Percentiles rank a stretch among this genome's conserved stretches.
These are phyloP conservation scores for Blastobotrys chiropterorum DNA, from an alignment of 805 yeast species.

Conservation along the genomic window DNA sequence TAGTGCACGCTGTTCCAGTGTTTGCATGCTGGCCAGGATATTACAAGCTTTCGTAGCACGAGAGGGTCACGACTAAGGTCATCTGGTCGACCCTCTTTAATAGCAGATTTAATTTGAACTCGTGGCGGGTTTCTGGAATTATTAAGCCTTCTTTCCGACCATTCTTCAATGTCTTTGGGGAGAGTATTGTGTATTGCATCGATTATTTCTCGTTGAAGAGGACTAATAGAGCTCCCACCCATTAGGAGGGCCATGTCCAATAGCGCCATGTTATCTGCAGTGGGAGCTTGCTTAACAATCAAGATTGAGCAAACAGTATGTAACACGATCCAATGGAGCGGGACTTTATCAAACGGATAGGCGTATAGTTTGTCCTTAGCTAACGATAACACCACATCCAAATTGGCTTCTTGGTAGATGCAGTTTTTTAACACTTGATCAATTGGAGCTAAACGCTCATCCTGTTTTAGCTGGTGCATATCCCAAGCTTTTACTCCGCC, in stretches of 20 bases:
- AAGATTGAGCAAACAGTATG: background rate
- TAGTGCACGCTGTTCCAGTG: constrained; percentile 21
- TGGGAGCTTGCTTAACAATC: background rate
- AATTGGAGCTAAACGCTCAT: background rate
- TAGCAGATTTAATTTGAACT: background rate
- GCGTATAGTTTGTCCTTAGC: background rate
- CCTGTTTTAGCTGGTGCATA: background rate
- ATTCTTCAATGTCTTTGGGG: background rate
- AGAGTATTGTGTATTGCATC: background rate
- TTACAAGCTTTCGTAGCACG: background rate
- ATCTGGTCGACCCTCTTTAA: background rate
- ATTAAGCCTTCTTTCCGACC: background rate
- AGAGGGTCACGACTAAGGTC: background rate
- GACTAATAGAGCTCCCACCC: background rate
- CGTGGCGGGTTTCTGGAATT: background rate
- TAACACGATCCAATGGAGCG: background rate
- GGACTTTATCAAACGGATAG: background rate
- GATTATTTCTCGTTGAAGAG: background rate
- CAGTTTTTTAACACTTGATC: background rate
- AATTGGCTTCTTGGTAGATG: background rate
- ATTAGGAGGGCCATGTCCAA: background rate
- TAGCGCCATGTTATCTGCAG: background rate
- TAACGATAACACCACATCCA: background rate
- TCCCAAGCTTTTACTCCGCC: too few species aligned
- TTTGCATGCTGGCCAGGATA: constrained; percentile 16